phyloP scores from a whole-genome alignment of 2,329 filamentous ascomycete species.

The Gaeumannomyces tritici region DNA sequence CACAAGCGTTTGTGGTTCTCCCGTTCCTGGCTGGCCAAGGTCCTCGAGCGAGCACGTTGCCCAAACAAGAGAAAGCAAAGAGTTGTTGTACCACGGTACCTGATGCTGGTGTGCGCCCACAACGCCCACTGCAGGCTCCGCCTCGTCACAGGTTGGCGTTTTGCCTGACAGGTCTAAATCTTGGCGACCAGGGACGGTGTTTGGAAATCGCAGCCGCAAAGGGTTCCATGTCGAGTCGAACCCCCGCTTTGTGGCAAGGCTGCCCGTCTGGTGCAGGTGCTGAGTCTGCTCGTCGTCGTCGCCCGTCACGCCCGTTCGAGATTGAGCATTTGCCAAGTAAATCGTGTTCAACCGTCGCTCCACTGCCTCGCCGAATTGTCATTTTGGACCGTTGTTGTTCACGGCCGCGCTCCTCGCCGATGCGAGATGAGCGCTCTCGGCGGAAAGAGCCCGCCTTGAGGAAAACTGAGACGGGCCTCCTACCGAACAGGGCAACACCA shows the following conservation, averaged over 20 bases:
- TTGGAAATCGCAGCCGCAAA: too few species aligned
- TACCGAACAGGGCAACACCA: neutral
- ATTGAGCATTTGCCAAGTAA: neutral
- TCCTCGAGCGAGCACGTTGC: too few species aligned
- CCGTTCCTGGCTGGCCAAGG: too few species aligned
- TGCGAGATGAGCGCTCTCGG: neutral
- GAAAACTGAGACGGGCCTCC: neutral
- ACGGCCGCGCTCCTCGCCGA: neutral
- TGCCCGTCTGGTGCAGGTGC: neutral
- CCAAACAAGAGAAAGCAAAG: too few species aligned
- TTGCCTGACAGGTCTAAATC: neutral
- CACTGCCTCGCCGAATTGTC: too few species aligned
- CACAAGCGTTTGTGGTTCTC: neutral
- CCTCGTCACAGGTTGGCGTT: neutral
- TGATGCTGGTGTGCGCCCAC: too few species aligned
- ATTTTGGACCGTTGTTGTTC: neutral
- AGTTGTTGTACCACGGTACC: too few species aligned
- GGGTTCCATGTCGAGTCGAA: too few species aligned
- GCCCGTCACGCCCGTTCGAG: too few species aligned
- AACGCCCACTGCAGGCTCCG: neutral
- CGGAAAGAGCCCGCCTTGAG: too few species aligned
- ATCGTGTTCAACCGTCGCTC: neutral
- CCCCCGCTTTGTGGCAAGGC: too few species aligned
- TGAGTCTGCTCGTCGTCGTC: too few species aligned
- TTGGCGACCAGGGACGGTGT: neutral